Evolutionary conservation across 164 flowering plant genomes (phyloP).

Genomic region (Paratinospora sagittata): DNA sequence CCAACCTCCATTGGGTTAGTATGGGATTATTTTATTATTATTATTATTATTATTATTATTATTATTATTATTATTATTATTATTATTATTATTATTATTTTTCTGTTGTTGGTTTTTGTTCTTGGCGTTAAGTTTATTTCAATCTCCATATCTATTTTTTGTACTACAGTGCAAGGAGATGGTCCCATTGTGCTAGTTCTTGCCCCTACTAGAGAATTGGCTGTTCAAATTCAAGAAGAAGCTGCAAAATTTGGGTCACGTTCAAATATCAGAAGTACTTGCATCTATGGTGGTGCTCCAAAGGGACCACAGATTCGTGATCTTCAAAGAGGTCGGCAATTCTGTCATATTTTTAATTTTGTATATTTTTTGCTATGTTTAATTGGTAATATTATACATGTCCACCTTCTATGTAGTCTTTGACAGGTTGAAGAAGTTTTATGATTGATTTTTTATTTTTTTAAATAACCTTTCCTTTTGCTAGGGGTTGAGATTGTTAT

Average conservation of each 20-base stretch:
- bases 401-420: background rate
- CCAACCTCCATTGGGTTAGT: conserved; percentile 84
- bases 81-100: too few relatives aligned
- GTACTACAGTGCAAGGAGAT: conserved; percentile 57
- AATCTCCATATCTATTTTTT: background rate
- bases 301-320: conserved; percentile 98
- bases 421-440: background rate
- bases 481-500: conserved; percentile 94
- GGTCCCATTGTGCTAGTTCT: conserved; percentile 84
- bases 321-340: conserved; percentile 60
- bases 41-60: too few relatives aligned
- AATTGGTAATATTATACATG: background rate
- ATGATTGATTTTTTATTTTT: conserved; percentile 5
- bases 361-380: background rate
- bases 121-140: background rate
- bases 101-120: background rate
- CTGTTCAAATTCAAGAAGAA: conserved; percentile 93
- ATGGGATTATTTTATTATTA: too few relatives aligned
- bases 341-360: background rate
- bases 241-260: conserved; percentile 66
- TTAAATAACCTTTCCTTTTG: too few relatives aligned
- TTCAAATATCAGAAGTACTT: conserved; percentile 65
- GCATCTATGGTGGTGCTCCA: conserved; percentile 95
- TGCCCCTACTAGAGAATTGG: conserved; percentile 95
- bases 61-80: too few relatives aligned